Percentiles rank a stretch among this genome's conserved stretches.
Evolutionary conservation across 2,329 filamentous ascomycete genomes (phyloP).

Genomic region (Juglanconis oblonga): DNA sequence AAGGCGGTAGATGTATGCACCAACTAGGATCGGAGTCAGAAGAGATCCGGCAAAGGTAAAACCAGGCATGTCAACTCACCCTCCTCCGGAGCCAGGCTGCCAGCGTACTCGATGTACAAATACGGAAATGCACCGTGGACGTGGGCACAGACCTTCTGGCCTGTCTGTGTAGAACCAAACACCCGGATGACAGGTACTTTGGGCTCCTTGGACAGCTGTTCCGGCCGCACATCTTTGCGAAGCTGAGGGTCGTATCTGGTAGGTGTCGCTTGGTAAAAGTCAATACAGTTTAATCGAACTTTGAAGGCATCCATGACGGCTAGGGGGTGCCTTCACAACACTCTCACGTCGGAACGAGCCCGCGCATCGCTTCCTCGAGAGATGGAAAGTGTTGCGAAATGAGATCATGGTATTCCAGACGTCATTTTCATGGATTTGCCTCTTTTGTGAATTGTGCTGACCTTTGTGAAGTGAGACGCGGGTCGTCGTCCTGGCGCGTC

Average conservation of each 20-base stretch:
- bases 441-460: not conserved
- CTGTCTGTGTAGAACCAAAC: constrained; percentile 90
- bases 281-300: constrained; percentile 90
- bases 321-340: not conserved
- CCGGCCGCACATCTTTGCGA: constrained; percentile 59
- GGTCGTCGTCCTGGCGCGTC: no score
- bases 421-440: not conserved
- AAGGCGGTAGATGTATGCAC: constrained; percentile 71
- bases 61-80: constrained; percentile 47
- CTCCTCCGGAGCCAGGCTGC: constrained; percentile 61
- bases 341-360: not conserved
- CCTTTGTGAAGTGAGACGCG: not conserved
- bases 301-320: constrained; percentile 69
- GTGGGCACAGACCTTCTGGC: constrained; percentile 94
- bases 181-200: constrained; percentile 83
- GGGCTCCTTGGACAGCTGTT: constrained; percentile 60
- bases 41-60: not conserved
- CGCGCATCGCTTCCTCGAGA: constrained; percentile 2
- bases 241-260: constrained; percentile 79
- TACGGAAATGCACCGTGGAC: constrained; percentile 96
- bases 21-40: constrained; percentile 48
- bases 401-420: no score
- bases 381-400: not conserved
- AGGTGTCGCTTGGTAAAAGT: constrained; percentile 82
- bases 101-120: constrained; percentile 84